Percentiles rank a stretch among this genome's conserved stretches.
These are phyloP conservation scores for Fonsecaea pedrosoi DNA, from an alignment of 2,329 filamentous ascomycete genomes.

Conservation along the genomic window DNA sequence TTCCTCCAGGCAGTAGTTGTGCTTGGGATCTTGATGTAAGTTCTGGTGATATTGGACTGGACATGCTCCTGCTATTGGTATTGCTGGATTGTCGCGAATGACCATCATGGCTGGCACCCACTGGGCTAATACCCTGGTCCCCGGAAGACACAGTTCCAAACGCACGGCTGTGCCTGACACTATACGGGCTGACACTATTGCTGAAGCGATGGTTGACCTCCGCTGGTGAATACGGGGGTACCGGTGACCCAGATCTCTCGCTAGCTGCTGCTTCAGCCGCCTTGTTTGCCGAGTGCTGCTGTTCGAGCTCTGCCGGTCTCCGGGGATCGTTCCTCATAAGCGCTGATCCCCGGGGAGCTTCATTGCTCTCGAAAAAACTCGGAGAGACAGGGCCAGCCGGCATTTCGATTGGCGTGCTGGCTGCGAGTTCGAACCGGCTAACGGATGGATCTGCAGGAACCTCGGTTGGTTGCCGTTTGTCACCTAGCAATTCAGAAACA, in stretches of 20 bases:
- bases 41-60: constrained; percentile 33
- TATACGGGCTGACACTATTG: constrained; percentile 38
- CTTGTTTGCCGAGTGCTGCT: constrained; percentile 32
- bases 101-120: constrained; percentile 28
- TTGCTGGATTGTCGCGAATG: constrained; percentile 29
- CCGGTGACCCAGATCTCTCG: constrained; percentile 33
- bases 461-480: constrained; percentile 41
- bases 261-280: constrained; percentile 28
- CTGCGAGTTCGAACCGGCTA: constrained; percentile 38
- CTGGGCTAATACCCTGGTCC: constrained; percentile 39
- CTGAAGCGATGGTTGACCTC: constrained; percentile 31
- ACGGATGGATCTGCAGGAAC: constrained; percentile 39
- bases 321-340: constrained; percentile 34
- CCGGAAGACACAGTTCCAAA: constrained; percentile 36
- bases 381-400: constrained; percentile 38
- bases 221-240: constrained; percentile 39
- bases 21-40: constrained; percentile 20
- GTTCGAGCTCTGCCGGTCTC: constrained; percentile 36
- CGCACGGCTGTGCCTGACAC: constrained; percentile 30
- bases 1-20: background rate
- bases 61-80: constrained; percentile 25
- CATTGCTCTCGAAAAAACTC: constrained; percentile 28
- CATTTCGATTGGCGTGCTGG: constrained; percentile 38
- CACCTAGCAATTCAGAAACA: constrained; percentile 40
- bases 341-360: constrained; percentile 16